Percentiles rank a stretch among this genome's conserved stretches.
Evolutionary conservation across 2,329 filamentous ascomycete species (phyloP).

Genomic region (Coniochaeta pulveracea): DNA sequence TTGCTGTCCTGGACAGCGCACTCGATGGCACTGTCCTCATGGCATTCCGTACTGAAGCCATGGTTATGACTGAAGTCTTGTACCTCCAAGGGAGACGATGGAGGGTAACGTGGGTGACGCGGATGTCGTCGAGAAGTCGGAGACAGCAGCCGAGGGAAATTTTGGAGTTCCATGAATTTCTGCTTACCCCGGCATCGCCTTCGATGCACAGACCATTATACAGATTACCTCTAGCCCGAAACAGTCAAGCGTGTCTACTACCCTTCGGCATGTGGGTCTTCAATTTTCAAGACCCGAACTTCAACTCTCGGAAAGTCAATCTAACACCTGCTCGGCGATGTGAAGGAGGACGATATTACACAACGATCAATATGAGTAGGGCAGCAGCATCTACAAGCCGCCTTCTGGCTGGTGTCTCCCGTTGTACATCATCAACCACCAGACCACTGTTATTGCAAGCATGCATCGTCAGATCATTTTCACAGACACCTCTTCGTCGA

Average conservation of each 20-base stretch:
- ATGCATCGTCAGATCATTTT: too few relatives aligned
- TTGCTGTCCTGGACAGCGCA: constrained; percentile 28
- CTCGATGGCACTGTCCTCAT: constrained; percentile 31
- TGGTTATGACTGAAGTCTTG: constrained; percentile 26
- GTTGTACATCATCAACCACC: too few relatives aligned
- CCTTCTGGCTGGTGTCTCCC: constrained; percentile 14
- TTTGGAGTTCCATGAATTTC: constrained; percentile 4
- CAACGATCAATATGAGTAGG: constrained; percentile 11
- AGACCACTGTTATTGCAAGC: too few relatives aligned
- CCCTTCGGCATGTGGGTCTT: not conserved
- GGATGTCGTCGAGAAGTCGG: constrained; percentile 2
- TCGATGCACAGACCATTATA: not conserved
- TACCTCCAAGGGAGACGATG: constrained; percentile 17
- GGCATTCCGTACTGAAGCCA: constrained; percentile 24
- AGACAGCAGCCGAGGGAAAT: too few relatives aligned
- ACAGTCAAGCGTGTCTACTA: not conserved
- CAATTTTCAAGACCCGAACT: not conserved
- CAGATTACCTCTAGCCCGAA: not conserved
- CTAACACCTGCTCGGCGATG: too few relatives aligned
- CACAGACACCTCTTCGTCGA: too few relatives aligned
- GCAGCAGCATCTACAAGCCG: constrained; percentile 12
- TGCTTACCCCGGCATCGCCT: constrained; percentile 3
- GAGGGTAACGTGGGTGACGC: constrained; percentile 8
- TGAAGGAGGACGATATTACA: too few relatives aligned
- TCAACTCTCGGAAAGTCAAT: not conserved